Conservation (phyloP, 2,329 filamentous ascomycete species). For the Fusarium graminum region DNA sequence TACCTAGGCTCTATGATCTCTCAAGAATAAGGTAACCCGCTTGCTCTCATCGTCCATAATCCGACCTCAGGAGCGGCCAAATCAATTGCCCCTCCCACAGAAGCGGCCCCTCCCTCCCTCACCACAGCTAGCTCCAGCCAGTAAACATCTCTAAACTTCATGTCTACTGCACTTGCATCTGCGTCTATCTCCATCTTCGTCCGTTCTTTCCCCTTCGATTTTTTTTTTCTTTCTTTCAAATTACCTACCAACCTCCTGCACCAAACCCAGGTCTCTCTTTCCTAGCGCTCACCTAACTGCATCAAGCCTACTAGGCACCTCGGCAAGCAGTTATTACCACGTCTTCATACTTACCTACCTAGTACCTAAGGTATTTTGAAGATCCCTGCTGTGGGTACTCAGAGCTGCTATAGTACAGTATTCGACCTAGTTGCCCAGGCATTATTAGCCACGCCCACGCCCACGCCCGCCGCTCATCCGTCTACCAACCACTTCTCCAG, state of each 20-base stretch:
- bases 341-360: background rate
- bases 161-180: conserved; percentile 24
- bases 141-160: conserved; percentile 25
- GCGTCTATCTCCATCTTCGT: conserved; percentile 38
- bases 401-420: conserved; percentile 12
- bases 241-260: conserved; percentile 30
- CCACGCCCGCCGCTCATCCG: conserved; percentile 23
- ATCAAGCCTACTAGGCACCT: background rate
- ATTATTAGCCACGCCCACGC: conserved; percentile 14
- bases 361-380: background rate
- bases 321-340: background rate
- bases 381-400: conserved; percentile 16
- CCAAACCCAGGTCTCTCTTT: conserved; percentile 10
- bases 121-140: conserved; percentile 38
- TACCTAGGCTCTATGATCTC: too few relatives aligned
- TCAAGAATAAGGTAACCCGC: too few relatives aligned
- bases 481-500: conserved; percentile 34
- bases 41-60: background rate
- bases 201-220: conserved; percentile 24
- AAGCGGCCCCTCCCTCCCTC: conserved; percentile 38
- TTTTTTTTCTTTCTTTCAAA: conserved; percentile 9
- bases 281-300: background rate
- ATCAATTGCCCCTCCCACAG: conserved; percentile 21
- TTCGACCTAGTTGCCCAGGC: conserved; percentile 1
- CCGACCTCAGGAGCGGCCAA: conserved; percentile 3